Conservation (phyloP, 345 rosid species). For the Syzygium aqueum region DNA sequence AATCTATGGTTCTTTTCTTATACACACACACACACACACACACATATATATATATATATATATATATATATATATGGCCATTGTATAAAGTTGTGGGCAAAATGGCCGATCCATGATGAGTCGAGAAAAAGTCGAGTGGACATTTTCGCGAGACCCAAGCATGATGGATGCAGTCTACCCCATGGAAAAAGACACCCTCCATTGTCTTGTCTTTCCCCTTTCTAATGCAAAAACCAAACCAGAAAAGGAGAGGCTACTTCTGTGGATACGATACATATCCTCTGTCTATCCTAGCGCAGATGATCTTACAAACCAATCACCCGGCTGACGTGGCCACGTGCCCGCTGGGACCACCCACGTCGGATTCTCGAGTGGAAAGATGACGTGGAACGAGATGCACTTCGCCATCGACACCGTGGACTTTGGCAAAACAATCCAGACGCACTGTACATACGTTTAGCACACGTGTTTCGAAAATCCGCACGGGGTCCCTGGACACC, state of each 20-base stretch:
- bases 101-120: background rate
- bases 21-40: too few species aligned
- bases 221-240: too few species aligned
- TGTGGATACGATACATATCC: background rate
- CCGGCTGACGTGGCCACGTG: conserved; percentile 38
- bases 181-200: background rate
- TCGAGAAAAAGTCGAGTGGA: too few species aligned
- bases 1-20: too few species aligned
- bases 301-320: background rate
- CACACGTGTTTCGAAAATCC: background rate
- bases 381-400: background rate
- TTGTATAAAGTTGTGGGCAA: too few species aligned
- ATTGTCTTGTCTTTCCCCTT: too few species aligned
- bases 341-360: conserved; percentile 10
- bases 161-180: background rate
- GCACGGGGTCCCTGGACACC: background rate
- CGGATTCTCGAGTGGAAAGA: background rate
- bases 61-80: too few species aligned
- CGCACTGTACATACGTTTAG: background rate
- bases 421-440: background rate
- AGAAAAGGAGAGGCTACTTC: background rate
- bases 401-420: background rate
- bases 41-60: too few species aligned
- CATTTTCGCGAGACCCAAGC: background rate
- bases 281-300: background rate